A percentile compares a stretch with the other conserved stretches of the same genome.
Conservation (phyloP, 306 rosid species). For the Coriaria nepalensis region DNA sequence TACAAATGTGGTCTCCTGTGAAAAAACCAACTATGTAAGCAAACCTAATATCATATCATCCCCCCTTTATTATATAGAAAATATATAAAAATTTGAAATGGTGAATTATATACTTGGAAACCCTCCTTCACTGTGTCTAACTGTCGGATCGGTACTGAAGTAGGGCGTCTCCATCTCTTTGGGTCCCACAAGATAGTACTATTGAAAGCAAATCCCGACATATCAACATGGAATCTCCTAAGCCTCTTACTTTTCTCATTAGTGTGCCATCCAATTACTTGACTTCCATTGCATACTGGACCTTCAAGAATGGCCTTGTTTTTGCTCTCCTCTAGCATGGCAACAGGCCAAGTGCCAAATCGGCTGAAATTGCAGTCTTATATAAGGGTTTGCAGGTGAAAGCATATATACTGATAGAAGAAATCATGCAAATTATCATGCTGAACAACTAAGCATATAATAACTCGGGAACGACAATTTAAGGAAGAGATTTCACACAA, state of each 20-base stretch:
- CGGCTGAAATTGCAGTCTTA: constrained; percentile 39
- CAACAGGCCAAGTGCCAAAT: constrained; percentile 97
- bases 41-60: constrained; percentile 6
- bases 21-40: constrained; percentile 9
- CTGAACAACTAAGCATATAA: too few relatives aligned
- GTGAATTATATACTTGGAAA: constrained; percentile 52
- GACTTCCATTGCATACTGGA: constrained; percentile 85
- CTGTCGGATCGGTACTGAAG: constrained; percentile 54
- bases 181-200: constrained; percentile 96
- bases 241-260: constrained; percentile 84
- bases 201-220: constrained; percentile 98
- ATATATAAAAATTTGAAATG: neutral
- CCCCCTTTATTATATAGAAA: constrained; percentile 1
- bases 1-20: constrained; percentile 87
- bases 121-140: constrained; percentile 91
- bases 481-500: too few relatives aligned
- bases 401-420: neutral
- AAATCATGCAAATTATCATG: too few relatives aligned
- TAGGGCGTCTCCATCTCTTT: constrained; percentile 73
- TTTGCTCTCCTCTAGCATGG: constrained; percentile 89
- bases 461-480: too few relatives aligned
- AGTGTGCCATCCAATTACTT: constrained; percentile 95
- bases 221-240: constrained; percentile 95
- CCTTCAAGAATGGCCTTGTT: constrained; percentile 97
- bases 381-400: constrained; percentile 13